A percentile compares a stretch with the other conserved stretches of the same genome.
phyloP scores from a whole-genome alignment of 768 basidiomycete species.

The Sporobolomyces phaffii region DNA sequence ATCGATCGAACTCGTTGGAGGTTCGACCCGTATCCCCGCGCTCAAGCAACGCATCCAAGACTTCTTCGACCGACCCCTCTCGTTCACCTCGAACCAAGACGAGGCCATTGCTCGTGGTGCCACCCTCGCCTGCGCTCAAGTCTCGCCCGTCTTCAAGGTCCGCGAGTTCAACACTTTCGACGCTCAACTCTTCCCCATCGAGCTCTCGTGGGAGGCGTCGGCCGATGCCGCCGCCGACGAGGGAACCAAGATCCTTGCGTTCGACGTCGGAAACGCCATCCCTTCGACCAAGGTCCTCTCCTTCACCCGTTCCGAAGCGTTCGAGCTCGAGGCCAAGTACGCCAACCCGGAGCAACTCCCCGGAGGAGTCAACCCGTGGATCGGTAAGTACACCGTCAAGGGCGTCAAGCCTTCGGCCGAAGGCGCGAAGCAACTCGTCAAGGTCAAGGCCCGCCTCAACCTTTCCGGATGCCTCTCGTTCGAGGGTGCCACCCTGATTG shows the following conservation, averaged over 20 bases:
- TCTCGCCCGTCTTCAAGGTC: conserved; percentile 95
- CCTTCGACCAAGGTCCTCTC: conserved; percentile 94
- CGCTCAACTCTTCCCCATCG: conserved; percentile 79
- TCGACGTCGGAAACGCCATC: conserved; percentile 73
- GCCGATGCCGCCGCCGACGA: conserved; percentile 77
- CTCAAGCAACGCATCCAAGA: conserved; percentile 80
- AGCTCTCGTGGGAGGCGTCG: conserved; percentile 74
- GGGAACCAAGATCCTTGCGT: conserved; percentile 77
- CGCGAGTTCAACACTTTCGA: conserved; percentile 88
- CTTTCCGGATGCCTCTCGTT: conserved; percentile 79
- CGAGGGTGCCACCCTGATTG: conserved; percentile 69
- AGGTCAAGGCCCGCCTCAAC: conserved; percentile 85
- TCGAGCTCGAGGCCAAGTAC: conserved; percentile 82
- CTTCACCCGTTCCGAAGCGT: conserved; percentile 81
- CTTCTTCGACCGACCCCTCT: conserved; percentile 79
- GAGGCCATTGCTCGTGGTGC: conserved; percentile 94
- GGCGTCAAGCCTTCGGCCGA: conserved; percentile 58
- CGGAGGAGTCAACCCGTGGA: conserved; percentile 73
- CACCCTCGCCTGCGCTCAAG: conserved; percentile 93
- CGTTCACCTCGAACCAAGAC: conserved; percentile 92
- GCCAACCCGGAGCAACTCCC: conserved; percentile 67
- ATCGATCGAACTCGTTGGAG: conserved; percentile 86
- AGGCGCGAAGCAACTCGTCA: conserved; percentile 73
- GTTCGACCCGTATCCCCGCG: conserved; percentile 84
- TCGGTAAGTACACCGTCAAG: conserved; percentile 75